These are phyloP conservation scores for Podaxis sp. DNA, from an alignment of 768 basidiomycete species.

Conservation along the genomic window DNA sequence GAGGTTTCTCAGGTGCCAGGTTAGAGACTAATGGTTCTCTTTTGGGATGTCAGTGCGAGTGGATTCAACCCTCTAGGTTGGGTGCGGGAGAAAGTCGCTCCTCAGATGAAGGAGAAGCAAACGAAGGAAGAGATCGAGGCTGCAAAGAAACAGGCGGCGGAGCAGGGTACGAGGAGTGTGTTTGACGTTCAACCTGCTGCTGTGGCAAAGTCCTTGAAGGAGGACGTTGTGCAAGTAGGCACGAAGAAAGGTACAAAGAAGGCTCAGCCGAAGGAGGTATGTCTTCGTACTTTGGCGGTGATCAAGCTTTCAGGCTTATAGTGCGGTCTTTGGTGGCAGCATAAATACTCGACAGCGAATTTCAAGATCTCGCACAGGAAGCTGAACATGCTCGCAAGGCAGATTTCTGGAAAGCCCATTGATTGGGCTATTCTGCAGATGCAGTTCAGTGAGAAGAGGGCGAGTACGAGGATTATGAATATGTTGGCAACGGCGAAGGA, in stretches of 20 bases:
- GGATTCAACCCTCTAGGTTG: slow-evolving; percentile 60
- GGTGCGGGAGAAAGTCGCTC: slow-evolving; percentile 58
- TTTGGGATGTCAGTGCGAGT: slow-evolving; percentile 32
- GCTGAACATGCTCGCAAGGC: slow-evolving; percentile 81
- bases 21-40: background rate
- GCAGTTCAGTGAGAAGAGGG: slow-evolving; percentile 93
- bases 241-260: slow-evolving; percentile 21
- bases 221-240: slow-evolving; percentile 7
- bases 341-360: slow-evolving; percentile 88
- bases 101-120: slow-evolving; percentile 43
- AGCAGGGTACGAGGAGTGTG: slow-evolving; percentile 45
- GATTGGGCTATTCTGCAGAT: slow-evolving; percentile 96
- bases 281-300: slow-evolving; percentile 3
- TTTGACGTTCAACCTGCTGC: slow-evolving; percentile 41
- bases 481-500: slow-evolving; percentile 86
- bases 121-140: slow-evolving; percentile 44
- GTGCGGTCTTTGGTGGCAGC: slow-evolving; percentile 43
- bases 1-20: background rate
- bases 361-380: slow-evolving; percentile 96
- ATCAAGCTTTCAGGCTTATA: background rate
- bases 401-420: slow-evolving; percentile 88
- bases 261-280: slow-evolving; percentile 27
- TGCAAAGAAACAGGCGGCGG: slow-evolving; percentile 41
- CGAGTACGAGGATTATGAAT: slow-evolving; percentile 80
- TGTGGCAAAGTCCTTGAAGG: slow-evolving; percentile 20